Conservation (phyloP, 108 stramenopile genomes). For the Chaetoceros muelleri region DNA sequence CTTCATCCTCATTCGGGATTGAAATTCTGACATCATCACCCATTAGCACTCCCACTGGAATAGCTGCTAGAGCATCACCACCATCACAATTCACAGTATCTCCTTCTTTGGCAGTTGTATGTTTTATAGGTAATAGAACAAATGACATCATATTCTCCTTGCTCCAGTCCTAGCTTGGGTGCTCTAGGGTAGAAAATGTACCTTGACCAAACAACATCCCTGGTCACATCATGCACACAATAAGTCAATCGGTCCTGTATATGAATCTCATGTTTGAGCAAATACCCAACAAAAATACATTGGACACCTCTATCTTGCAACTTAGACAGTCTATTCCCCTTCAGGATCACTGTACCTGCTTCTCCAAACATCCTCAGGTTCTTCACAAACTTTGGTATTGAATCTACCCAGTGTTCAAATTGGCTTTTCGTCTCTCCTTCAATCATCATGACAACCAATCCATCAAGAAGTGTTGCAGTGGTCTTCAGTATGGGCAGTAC, state of each 20-base stretch:
- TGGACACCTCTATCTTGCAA: constrained; percentile 11
- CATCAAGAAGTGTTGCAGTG: constrained; percentile 11
- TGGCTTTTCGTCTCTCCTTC: constrained; percentile 8
- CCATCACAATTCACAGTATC: too few species aligned
- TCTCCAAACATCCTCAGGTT: constrained; percentile 13
- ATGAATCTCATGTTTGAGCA: constrained; percentile 6
- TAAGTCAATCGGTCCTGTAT: constrained; percentile 15
- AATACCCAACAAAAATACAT: constrained; percentile 22
- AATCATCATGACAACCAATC: constrained; percentile 3
- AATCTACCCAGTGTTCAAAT: constrained; percentile 5
- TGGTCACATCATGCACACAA: constrained; percentile 4
- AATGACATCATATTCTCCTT: too few species aligned
- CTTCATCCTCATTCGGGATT: too few species aligned
- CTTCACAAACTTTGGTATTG: not conserved
- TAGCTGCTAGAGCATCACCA: too few species aligned
- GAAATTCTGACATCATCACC: too few species aligned
- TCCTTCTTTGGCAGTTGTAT: too few species aligned
- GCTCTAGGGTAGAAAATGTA: too few species aligned
- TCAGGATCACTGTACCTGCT: constrained; percentile 9
- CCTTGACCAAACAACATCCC: constrained; percentile 28
- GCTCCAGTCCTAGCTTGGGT: too few species aligned
- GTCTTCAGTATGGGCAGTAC: too few species aligned
- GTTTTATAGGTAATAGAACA: too few species aligned
- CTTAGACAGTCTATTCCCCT: constrained; percentile 5
- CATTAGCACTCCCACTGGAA: too few species aligned